phyloP scores from a whole-genome alignment of 176 grass and related monocot species.

The Oryza meridionalis region DNA sequence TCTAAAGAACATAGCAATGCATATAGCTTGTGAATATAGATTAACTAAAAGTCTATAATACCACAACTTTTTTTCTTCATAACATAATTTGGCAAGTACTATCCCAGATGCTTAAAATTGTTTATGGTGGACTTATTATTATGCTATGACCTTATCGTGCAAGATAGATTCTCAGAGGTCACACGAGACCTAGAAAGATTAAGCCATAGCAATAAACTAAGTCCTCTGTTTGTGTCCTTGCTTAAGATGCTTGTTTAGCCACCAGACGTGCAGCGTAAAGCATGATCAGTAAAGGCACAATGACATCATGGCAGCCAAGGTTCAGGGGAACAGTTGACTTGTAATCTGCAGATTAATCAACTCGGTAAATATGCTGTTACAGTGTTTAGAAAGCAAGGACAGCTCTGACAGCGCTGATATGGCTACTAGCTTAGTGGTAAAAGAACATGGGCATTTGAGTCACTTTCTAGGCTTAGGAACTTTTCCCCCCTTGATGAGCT shows the following conservation, averaged over 20 bases:
- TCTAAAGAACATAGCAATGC: conserved; percentile 1
- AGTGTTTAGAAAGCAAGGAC: conserved; percentile 56
- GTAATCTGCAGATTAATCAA: conserved; percentile 36
- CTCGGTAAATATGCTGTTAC: conserved; percentile 31
- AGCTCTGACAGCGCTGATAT: conserved; percentile 49
- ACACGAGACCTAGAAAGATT: conserved; percentile 6
- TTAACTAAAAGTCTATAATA: neutral
- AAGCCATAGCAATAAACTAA: conserved; percentile 33
- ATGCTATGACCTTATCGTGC: conserved; percentile 9
- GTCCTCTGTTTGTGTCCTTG: neutral
- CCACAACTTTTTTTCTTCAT: neutral
- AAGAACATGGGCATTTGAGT: conserved; percentile 48
- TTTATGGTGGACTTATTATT: neutral
- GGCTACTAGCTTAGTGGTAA: conserved; percentile 22
- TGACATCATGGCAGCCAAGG: conserved; percentile 55
- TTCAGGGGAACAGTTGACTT: conserved; percentile 52
- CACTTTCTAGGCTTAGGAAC: conserved; percentile 38
- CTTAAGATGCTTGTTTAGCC: conserved; percentile 30
- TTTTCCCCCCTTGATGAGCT: neutral
- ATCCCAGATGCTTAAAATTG: neutral
- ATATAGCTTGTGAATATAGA: conserved; percentile 23
- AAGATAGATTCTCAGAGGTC: neutral
- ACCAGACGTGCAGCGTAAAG: conserved; percentile 26
- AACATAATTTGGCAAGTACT: neutral
- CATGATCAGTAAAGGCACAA: conserved; percentile 38